These are phyloP conservation scores for Nematodospora anomalae DNA, from an alignment of 1,139 yeast genomes.

Conservation along the genomic window DNA sequence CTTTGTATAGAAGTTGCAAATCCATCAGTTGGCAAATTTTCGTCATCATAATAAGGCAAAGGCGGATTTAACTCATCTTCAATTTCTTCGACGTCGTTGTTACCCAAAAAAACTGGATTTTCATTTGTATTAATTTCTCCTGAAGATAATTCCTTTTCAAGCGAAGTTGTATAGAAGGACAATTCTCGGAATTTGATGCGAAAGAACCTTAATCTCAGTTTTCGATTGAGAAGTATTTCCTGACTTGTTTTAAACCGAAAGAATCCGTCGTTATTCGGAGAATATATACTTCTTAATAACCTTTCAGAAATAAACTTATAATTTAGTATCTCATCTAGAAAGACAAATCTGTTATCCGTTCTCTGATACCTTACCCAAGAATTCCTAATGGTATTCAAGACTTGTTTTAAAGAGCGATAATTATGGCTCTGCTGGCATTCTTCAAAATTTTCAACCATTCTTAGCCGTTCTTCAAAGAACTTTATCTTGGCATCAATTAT, in stretches of 20 bases:
- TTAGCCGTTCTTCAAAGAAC: conserved; percentile 9
- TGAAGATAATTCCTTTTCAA: conserved; percentile 1
- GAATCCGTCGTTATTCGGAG: not conserved
- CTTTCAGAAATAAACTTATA: conserved; percentile 12
- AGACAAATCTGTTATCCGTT: conserved; percentile 4
- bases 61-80: conserved; percentile 8
- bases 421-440: not conserved
- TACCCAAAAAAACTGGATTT: conserved; percentile 2
- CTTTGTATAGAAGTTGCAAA: conserved; percentile 5
- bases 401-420: conserved; percentile 5
- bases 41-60: conserved; percentile 9
- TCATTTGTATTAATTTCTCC: not conserved
- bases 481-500: conserved; percentile 11
- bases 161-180: conserved; percentile 4
- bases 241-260: conserved; percentile 6
- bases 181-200: conserved; percentile 14
- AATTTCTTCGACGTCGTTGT: not conserved
- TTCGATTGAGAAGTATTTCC: conserved; percentile 9
- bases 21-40: conserved; percentile 9
- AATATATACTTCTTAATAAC: conserved; percentile 5
- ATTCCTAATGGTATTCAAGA: conserved; percentile 3
- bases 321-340: conserved; percentile 8
- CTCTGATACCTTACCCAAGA: conserved; percentile 1
- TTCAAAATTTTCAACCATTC: not conserved
- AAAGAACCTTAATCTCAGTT: conserved; percentile 10